Evolutionary conservation across 2,329 filamentous ascomycete species (phyloP).

Genomic region (Talaromyces pinophilus): DNA sequence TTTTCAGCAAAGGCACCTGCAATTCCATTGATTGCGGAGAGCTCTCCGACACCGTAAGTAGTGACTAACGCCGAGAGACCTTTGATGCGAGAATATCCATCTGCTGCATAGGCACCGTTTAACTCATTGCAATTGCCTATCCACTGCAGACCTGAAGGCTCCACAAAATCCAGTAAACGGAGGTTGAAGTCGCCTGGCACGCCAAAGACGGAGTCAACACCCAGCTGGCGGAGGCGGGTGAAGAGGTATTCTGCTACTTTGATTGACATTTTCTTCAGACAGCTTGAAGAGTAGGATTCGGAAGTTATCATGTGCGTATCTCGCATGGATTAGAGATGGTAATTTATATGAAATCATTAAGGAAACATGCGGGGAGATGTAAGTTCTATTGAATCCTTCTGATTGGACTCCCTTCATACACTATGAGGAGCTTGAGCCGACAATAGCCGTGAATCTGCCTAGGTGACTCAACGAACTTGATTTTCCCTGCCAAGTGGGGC

Average conservation of each 20-base stretch:
- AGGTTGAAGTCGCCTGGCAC: slow-evolving; percentile 22
- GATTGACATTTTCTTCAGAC: not conserved
- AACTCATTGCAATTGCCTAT: slow-evolving; percentile 27
- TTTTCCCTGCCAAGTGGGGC: too few species aligned
- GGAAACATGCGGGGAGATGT: not conserved
- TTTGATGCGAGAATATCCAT: slow-evolving; percentile 25
- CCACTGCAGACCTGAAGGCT: slow-evolving; percentile 22
- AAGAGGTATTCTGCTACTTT: slow-evolving; percentile 21
- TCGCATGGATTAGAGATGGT: not conserved
- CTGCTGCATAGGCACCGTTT: slow-evolving; percentile 28
- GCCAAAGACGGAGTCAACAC: slow-evolving; percentile 18
- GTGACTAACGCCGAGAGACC: slow-evolving; percentile 27
- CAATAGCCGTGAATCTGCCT: not conserved
- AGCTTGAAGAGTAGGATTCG: not conserved
- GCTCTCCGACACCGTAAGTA: slow-evolving; percentile 28
- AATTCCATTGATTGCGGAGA: slow-evolving; percentile 27
- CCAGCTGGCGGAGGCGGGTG: slow-evolving; percentile 19
- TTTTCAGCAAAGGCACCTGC: slow-evolving; percentile 27
- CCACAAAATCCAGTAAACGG: slow-evolving; percentile 2
- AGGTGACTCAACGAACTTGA: too few species aligned
- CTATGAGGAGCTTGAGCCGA: not conserved
- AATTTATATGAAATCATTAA: not conserved
- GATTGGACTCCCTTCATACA: not conserved
- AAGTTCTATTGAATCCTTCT: not conserved
- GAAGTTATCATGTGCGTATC: not conserved